Evolutionary conservation across 2,329 filamentous ascomycete species (phyloP), one percentile per base, ranked within the genome.

Genomic region (Scorias spongiosa): DNA sequence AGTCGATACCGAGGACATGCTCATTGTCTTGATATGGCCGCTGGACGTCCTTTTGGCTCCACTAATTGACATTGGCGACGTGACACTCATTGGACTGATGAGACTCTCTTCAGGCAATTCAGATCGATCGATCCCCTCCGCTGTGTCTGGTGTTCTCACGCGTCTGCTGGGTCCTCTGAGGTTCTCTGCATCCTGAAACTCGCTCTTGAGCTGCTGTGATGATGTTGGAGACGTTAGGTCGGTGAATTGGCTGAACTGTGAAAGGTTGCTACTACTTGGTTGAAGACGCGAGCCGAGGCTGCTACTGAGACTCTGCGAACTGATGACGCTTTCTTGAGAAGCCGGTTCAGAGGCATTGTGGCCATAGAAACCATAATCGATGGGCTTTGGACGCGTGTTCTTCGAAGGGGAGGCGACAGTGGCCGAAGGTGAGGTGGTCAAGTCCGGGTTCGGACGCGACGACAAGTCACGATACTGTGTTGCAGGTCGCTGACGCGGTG

Each of bases 11-110:
- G 38, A 40, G 66, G 66, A 37, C 49, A 53, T 29, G 65, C 57
- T 17, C 68, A 71, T 45, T 71, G 78, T 57, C 63, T 87, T 93
- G 45, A 87, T 70, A 41, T 76, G 68, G 37, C 84, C 86, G 56
- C 83, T 81, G 29, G 84, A 83, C 54, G 77, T 89, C 51, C 86
- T 74, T 65, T 93, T 93, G 48, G 77, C 75, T 14, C 74, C 70
- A 51, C 57, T 70, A 44, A 44, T 50, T 29, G 52, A 57, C 48
- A 47, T 44, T 38, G 57, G 66, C 46, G 59, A 65, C n/a, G 60
- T 58, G n/a, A 64, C 49, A 42, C 59, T 57, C 60, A 65, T 63
- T 46, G 66, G 61, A 49, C 64, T 66, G 37, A 59, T 53, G 39
- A 55, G 41, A 5, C 50, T 48, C 39, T 47, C 46, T 5, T 52